Conservation (phyloP, 768 basidiomycete genomes). For the Clavaria fumosa region DNA sequence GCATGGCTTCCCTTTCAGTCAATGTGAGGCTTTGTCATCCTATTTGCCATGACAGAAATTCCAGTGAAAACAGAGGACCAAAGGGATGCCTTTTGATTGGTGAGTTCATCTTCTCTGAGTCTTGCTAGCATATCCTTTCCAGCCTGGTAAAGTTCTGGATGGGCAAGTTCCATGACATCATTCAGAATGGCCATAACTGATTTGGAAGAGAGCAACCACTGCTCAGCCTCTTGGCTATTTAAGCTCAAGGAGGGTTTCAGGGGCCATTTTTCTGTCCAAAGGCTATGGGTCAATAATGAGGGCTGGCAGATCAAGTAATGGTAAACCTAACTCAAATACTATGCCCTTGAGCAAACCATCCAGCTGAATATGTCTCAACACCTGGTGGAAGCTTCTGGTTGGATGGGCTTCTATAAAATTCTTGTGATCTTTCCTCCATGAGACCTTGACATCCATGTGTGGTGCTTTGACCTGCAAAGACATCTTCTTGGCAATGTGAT, state of each 20-base stretch:
- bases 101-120: background rate
- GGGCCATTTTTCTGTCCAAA: too few species aligned
- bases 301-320: background rate
- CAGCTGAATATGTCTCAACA: too few species aligned
- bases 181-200: too few species aligned
- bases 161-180: too few species aligned
- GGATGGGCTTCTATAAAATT: background rate
- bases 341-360: too few species aligned
- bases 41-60: too few species aligned
- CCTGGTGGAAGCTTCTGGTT: background rate
- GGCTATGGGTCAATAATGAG: background rate
- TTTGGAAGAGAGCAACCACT: too few species aligned
- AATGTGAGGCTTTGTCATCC: too few species aligned
- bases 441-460: background rate
- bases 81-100: background rate
- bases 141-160: too few species aligned
- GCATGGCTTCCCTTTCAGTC: too few species aligned
- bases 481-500: background rate
- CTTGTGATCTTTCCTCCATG: background rate
- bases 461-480: too few species aligned
- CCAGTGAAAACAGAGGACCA: too few species aligned
- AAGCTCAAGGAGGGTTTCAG: slow-evolving; percentile 1
- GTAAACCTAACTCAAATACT: background rate
- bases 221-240: background rate
- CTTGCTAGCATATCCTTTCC: background rate